phyloP scores from a whole-genome alignment of 345 rosid species.

The Abelmoschus esculentus region DNA sequence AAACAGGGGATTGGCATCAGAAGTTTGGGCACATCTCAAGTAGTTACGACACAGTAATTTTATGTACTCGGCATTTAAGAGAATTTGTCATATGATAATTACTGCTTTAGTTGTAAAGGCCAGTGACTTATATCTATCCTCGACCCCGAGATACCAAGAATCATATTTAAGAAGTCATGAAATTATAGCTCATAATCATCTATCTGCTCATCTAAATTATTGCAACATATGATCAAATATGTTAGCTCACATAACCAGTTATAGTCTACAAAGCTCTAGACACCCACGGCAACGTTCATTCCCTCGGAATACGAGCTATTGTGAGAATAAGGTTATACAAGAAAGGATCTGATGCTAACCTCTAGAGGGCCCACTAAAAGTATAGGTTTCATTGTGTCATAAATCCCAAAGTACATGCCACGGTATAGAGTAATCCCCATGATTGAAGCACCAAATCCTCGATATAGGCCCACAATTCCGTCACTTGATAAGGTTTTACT shows the following conservation, averaged over 20 bases:
- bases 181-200: background rate
- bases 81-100: background rate
- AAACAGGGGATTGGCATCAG: background rate
- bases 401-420: slow-evolving; percentile 93
- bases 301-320: background rate
- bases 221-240: background rate
- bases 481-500: slow-evolving; percentile 64
- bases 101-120: background rate
- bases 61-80: background rate
- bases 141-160: background rate
- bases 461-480: slow-evolving; percentile 65
- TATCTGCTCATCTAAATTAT: background rate
- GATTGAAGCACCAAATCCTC: slow-evolving; percentile 86
- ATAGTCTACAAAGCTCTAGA: background rate
- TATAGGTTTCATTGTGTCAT: slow-evolving; percentile 80
- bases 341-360: slow-evolving; percentile 33
- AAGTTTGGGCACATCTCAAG: background rate
- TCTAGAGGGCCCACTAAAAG: slow-evolving; percentile 75
- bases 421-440: slow-evolving; percentile 85
- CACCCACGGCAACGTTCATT: background rate
- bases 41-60: slow-evolving; percentile 7
- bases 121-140: background rate
- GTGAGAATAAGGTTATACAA: background rate
- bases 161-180: background rate
- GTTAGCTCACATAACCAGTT: background rate